Evolutionary conservation across 2,329 filamentous ascomycete species (phyloP).

Genomic region (Colletotrichum tropicale): DNA sequence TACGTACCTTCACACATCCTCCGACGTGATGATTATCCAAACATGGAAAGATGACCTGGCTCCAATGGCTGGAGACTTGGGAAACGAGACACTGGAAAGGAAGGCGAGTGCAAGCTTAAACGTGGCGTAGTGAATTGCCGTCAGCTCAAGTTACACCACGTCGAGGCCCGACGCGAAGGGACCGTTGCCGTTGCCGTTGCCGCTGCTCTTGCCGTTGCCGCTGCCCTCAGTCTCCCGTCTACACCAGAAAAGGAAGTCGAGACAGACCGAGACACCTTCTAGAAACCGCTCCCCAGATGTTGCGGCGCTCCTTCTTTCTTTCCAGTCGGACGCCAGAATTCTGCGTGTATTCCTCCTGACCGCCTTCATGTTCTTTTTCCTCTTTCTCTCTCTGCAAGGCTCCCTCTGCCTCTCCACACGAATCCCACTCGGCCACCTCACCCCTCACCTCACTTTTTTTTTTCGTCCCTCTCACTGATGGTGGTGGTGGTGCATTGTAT

Average conservation of each 20-base stretch:
- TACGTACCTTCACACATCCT: neutral
- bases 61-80: neutral
- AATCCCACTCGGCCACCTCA: constrained; percentile 1
- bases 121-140: neutral
- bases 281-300: neutral
- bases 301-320: neutral
- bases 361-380: constrained; percentile 8
- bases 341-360: neutral
- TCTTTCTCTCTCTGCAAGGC: neutral
- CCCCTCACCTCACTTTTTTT: neutral
- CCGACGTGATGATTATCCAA: neutral
- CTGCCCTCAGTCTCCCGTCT: neutral
- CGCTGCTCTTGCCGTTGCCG: neutral
- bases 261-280: neutral
- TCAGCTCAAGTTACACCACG: neutral
- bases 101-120: neutral
- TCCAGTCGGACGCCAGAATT: neutral
- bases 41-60: neutral
- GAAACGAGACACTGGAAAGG: neutral
- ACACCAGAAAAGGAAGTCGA: neutral
- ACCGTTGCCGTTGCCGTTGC: neutral
- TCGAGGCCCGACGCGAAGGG: neutral
- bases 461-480: neutral
- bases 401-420: neutral
- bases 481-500: neutral